Base-by-base conservation (phyloP, 2,329 filamentous ascomycete genomes). In the Cercospora brassicicola region DNA sequence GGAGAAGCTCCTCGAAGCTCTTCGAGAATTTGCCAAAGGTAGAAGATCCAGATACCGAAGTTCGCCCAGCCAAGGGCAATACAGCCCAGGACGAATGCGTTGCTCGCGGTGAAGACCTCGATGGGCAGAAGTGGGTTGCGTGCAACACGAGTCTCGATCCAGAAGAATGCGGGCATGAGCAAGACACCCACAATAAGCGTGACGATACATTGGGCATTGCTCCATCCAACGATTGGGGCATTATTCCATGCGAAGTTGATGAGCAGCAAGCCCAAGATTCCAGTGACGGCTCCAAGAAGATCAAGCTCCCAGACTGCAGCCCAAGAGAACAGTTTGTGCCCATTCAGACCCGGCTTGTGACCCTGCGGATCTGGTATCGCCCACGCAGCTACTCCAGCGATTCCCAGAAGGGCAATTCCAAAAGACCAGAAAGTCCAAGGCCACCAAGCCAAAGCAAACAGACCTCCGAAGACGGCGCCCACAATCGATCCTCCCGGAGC, bases 21-120 rank as follows among this genome's bases (percentile, higher is more conserved):
- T 73, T 84, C 79, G 7, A 87, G 78, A 65, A 87, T 82, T 60
- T 85, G 79, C 72, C 82, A 84, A 13, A 82, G 75, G 64, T 76
- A 75, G 67, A 70, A 75, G 33, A 73, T 60, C 71, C 67, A 63
- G 59, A 76, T 76, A 18, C 77, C 76, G 65, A 78, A 78, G 36
- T 69, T 73, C 9, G 59, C 70, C 74, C 74, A 73, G 42, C 75
- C 75, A 13, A 70, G 71, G 6, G 74, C 73, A 9, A 77, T 72
- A 42, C 74, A 77, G 15, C 65, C 75, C 9, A 77, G 72, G 11
- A 75, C 74, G 59, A 76, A 73, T 10, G 66, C 69, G 28, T 76
- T 75, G 65, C 72, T 70, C 31, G 64, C 59, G 18, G 72, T 74
- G 60, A 77, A 71, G 30, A 73, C 72, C 26, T 74, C 71, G n/a